Evolutionary conservation across 2,329 filamentous ascomycete species (phyloP), one percentile per base, ranked within the genome.

Genomic region (Colletotrichum lini): DNA sequence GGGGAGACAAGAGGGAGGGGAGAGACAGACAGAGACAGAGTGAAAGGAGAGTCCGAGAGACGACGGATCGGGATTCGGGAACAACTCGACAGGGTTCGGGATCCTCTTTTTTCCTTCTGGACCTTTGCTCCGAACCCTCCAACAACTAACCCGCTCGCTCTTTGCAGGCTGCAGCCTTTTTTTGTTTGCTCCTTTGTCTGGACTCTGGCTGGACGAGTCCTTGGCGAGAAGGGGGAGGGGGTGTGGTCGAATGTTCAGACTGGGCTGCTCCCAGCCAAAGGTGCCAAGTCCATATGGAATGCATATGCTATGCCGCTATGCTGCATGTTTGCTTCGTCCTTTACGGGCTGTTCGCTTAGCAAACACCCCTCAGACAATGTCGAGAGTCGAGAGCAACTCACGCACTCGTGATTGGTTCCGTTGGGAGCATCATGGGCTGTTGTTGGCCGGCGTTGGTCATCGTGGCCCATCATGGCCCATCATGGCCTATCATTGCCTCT

Each of bases 391-490:
- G 26, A 26, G 42, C 16, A 23, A 23, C 15, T 42, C 44, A n/a
- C n/a, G 6, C 35, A 21, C 18, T 42, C 40, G 26, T 38, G 38
- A 50, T 69, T 65, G 53, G 61, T 45, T 40, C 38, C 42, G 26
- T 10, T 0, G n/a, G 15, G 8, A 30, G 40, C 50, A 42, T 53
- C 26, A 4, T 26, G 4, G 26, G 26, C 26, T 26, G 26, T 26
- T 26, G 26, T 26, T 26, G 26, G 26, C 26, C 26, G 26, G 26
- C 26, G 26, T 26, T 26, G 26, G 26, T 26, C 26, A 26, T 26
- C 38, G 26, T 49, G 23, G 35, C 26, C 10, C 6, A 56, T 40
- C 30, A 15, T 49, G 5, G 1, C 18, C 23, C 16, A 23, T 8
- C 10, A 12, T 16, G 13, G 26, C 26, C 26, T 26, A 26, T 26